Evolutionary conservation across 805 yeast genomes (phyloP).

Genomic region (Barnettozyma vustinii): DNA sequence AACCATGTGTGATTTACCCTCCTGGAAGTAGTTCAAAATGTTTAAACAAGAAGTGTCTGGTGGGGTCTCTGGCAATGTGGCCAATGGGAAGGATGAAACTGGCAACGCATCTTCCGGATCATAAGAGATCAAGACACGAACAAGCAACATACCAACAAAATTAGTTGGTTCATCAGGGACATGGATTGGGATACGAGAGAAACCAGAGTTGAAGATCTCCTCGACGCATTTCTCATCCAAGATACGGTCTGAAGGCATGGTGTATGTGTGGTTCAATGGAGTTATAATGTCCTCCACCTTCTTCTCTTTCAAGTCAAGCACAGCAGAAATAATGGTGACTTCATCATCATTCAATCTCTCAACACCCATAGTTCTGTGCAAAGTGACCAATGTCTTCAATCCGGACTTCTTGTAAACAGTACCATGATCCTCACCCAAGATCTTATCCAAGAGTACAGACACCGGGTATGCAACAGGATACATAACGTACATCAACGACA

Average conservation of each 20-base stretch:
- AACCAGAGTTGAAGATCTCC: conserved; percentile 89
- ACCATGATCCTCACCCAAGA: conserved; percentile 94
- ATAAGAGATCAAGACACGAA: conserved; percentile 85
- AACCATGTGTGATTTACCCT: conserved; percentile 97
- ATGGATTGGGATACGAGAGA: conserved; percentile 91
- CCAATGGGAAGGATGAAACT: conserved; percentile 88
- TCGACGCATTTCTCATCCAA: conserved; percentile 82
- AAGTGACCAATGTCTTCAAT: conserved; percentile 84
- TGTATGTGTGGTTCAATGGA: conserved; percentile 84
- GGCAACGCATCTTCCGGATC: conserved; percentile 96
- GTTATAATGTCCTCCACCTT: conserved; percentile 87
- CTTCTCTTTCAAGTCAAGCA: conserved; percentile 88
- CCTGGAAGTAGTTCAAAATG: conserved; percentile 92
- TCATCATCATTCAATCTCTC: conserved; percentile 92
- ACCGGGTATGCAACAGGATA: conserved; percentile 92
- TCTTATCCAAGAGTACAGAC: conserved; percentile 71
- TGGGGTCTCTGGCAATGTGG: conserved; percentile 92
- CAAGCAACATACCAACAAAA: conserved; percentile 92
- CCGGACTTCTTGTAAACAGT: conserved; percentile 91
- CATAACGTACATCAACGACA: conserved; percentile 77
- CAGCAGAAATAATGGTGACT: conserved; percentile 92
- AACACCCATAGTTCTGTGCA: conserved; percentile 92
- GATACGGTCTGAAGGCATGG: conserved; percentile 77
- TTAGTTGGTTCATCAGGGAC: conserved; percentile 83
- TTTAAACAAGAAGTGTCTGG: conserved; percentile 90